Evolutionary conservation across 2,329 filamentous ascomycete genomes (phyloP), one percentile per base, ranked within the genome.

Genomic region (Xylariaceae sp.): DNA sequence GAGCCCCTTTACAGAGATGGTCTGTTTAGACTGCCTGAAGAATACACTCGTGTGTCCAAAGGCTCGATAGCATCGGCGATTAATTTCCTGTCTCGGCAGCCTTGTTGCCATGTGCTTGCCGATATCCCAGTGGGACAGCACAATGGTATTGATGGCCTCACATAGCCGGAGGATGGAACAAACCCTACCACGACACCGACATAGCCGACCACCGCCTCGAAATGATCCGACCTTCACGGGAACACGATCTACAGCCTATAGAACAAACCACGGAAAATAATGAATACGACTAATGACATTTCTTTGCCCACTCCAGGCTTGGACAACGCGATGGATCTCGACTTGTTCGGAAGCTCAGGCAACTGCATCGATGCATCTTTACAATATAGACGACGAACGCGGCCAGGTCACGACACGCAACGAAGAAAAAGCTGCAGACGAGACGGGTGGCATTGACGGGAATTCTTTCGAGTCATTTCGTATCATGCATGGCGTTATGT

Each of bases 251-350:
- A 33, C 27, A 42, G 35, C 37, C 36, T 49, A 52, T 53, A 53
- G 50, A 53, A 43, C n/a, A n/a, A n/a, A n/a, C 49, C 38, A 49
- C 40, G 50, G 38, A 46, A 46, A 33, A 47, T 49, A 46, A 55
- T 42, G 51, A 51, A 46, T 36, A 55, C 44, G 51, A 54, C 44
- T 53, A 44, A 38, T 42, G 38, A 45, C 36, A 34, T n/a, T n/a
- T 26, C 26, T 31, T 17, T 19, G 15, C 21, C 12, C 8, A 12
- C 21, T 28, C 19, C 25, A 40, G 35, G 36, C 37, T 35, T 31
- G 24, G 34, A 48, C 31, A 36, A 39, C 23, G 40, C 32, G 33
- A 40, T 33, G 33, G 12, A 21, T 32, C 28, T 15, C 13, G 32
- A 23, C 6, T 13, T 29, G 30, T 31, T 21, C 17, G 22, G 25